phyloP scores from a whole-genome alignment of 257 asterid species.

The Solanum paucissectum region DNA sequence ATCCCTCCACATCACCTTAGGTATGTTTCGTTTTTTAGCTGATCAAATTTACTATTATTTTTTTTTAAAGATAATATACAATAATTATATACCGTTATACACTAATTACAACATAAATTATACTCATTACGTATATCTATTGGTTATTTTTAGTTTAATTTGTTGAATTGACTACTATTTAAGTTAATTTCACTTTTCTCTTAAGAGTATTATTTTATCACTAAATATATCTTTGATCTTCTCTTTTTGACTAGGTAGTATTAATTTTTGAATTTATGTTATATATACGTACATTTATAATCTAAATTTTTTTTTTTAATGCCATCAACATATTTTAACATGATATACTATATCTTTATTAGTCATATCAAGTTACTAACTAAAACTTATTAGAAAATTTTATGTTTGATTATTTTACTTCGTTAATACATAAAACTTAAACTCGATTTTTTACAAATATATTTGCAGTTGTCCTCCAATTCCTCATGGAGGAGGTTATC shows the following conservation, averaged over 20 bases:
- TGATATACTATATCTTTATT: neutral
- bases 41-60: neutral
- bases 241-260: neutral
- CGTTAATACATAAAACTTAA: neutral
- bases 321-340: neutral
- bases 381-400: neutral
- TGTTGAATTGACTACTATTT: neutral
- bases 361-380: neutral
- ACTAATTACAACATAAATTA: neutral
- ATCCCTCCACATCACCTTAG: slow-evolving; percentile 55
- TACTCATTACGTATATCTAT: neutral
- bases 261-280: neutral
- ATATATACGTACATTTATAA: neutral
- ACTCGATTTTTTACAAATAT: neutral
- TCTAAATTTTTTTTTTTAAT: neutral
- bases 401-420: neutral
- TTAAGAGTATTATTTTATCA: too few relatives aligned
- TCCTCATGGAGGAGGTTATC: slow-evolving; percentile 53
- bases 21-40: slow-evolving; percentile 7
- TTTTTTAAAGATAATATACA: neutral
- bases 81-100: neutral
- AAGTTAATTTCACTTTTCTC: too few relatives aligned
- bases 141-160: neutral
- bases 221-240: too few relatives aligned
- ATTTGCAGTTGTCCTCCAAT: slow-evolving; percentile 42